These are phyloP conservation scores for Phytophthora nicotianae DNA, from an alignment of 352 stramenopile genomes.

Conservation along the genomic window DNA sequence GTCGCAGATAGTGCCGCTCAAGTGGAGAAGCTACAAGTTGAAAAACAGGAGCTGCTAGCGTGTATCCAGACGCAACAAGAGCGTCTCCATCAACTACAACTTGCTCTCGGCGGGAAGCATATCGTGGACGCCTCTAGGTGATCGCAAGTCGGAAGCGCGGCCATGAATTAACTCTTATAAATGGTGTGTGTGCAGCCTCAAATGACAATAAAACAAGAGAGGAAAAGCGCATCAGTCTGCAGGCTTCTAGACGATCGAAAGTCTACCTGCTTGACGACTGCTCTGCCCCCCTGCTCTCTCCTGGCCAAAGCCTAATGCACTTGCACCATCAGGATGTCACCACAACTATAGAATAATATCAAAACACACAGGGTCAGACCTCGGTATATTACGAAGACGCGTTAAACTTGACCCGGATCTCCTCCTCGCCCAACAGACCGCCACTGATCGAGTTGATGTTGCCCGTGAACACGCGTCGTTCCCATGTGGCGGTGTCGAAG, in stretches of 20 bases:
- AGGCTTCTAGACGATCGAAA: slow-evolving; percentile 30
- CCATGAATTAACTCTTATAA: slow-evolving; percentile 26
- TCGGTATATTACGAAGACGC: slow-evolving; percentile 65
- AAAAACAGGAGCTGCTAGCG: slow-evolving; percentile 52
- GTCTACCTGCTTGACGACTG: slow-evolving; percentile 31
- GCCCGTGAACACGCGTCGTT: slow-evolving; percentile 93
- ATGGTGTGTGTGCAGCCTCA: slow-evolving; percentile 22
- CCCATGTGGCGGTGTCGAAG: slow-evolving; percentile 96
- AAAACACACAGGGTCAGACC: neutral
- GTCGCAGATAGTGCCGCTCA: slow-evolving; percentile 39
- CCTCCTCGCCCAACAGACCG: slow-evolving; percentile 93
- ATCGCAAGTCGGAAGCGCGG: slow-evolving; percentile 29
- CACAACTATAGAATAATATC: slow-evolving; percentile 24
- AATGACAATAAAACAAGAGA: slow-evolving; percentile 43
- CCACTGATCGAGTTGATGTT: slow-evolving; percentile 88
- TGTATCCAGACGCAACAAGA: slow-evolving; percentile 45
- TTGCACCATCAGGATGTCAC: slow-evolving; percentile 31
- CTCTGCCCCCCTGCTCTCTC: slow-evolving; percentile 26
- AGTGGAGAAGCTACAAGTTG: slow-evolving; percentile 46
- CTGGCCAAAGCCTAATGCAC: slow-evolving; percentile 22
- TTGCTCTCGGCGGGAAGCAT: slow-evolving; percentile 47
- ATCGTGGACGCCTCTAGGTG: slow-evolving; percentile 47
- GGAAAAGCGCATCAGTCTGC: slow-evolving; percentile 27
- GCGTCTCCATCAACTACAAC: slow-evolving; percentile 58
- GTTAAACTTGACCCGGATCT: slow-evolving; percentile 96